phyloP scores from a whole-genome alignment of 2,329 filamentous ascomycete genomes.

The Grosmannia huntii region DNA sequence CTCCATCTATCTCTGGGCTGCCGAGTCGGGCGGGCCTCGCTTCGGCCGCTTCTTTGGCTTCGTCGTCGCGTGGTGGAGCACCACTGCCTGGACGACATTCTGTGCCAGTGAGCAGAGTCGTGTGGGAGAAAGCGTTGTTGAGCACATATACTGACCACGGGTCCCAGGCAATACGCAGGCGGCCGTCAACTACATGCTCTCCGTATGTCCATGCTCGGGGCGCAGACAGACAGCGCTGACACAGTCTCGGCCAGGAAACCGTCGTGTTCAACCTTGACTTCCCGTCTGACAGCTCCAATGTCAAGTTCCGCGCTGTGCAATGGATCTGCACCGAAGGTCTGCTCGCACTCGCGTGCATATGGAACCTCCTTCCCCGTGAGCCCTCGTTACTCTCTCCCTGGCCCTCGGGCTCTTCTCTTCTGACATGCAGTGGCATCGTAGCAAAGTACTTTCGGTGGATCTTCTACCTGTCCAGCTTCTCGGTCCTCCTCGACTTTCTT shows the following conservation, averaged over 20 bases:
- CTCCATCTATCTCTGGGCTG: constrained; percentile 4
- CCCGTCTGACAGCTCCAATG: constrained; percentile 2
- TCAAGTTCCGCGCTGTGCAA: constrained; percentile 9
- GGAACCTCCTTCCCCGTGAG: constrained; percentile 8
- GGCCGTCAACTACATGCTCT: too few relatives aligned
- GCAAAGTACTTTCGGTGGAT: constrained; percentile 7
- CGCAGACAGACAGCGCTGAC: too few relatives aligned
- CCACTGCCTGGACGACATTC: constrained; percentile 10
- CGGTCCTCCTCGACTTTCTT: constrained; percentile 7
- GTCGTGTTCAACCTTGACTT: constrained; percentile 7
- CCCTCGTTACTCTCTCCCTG: not conserved
- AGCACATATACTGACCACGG: too few relatives aligned
- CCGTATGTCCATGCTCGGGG: too few relatives aligned
- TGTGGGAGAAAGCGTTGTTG: too few relatives aligned
- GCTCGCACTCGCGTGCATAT: constrained; percentile 5
- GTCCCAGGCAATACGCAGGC: too few relatives aligned
- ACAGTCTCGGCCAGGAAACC: not conserved
- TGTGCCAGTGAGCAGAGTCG: constrained; percentile 4
- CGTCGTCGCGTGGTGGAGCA: constrained; percentile 10
- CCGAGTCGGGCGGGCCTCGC: not conserved
- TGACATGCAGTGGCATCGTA: not conserved
- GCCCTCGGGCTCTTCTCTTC: too few relatives aligned
- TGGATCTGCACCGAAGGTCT: constrained; percentile 10
- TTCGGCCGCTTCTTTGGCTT: not conserved
- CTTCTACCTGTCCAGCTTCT: constrained; percentile 5